Evolutionary conservation across 768 basidiomycete genomes (phyloP).

Genomic region (Lentinula sp.): DNA sequence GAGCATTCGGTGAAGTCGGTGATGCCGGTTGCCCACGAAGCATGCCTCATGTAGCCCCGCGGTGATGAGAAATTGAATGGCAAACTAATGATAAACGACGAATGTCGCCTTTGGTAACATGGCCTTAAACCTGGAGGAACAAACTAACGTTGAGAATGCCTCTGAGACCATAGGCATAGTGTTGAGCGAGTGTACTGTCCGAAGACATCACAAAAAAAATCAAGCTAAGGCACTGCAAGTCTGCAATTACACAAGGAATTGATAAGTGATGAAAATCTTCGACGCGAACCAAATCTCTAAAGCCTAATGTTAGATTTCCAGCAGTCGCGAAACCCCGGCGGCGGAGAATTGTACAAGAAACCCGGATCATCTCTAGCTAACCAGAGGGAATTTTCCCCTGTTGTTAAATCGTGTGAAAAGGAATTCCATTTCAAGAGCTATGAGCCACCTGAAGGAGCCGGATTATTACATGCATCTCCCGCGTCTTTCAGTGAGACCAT

Average conservation of each 20-base stretch:
- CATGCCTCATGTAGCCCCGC: neutral
- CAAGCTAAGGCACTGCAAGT: neutral
- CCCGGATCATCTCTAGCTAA: neutral
- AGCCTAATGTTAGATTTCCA: neutral
- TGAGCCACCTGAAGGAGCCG: neutral
- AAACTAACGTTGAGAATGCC: neutral
- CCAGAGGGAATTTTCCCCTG: neutral
- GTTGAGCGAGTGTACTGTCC: neutral
- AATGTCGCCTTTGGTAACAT: neutral
- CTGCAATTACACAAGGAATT: neutral
- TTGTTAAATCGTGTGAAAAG: neutral
- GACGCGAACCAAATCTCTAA: neutral
- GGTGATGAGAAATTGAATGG: neutral
- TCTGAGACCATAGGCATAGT: neutral
- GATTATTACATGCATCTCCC: neutral
- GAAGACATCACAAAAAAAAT: neutral
- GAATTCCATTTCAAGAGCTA: neutral
- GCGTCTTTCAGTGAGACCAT: neutral
- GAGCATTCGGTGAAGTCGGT: neutral
- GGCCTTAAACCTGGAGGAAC: no score
- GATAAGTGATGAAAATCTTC: neutral
- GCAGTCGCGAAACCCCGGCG: neutral
- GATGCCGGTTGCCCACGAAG: neutral
- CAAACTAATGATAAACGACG: neutral
- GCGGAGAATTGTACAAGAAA: neutral